phyloP scores from a whole-genome alignment of 495 filamentous ascomycete species.

The Aspergillus baeticus region DNA sequence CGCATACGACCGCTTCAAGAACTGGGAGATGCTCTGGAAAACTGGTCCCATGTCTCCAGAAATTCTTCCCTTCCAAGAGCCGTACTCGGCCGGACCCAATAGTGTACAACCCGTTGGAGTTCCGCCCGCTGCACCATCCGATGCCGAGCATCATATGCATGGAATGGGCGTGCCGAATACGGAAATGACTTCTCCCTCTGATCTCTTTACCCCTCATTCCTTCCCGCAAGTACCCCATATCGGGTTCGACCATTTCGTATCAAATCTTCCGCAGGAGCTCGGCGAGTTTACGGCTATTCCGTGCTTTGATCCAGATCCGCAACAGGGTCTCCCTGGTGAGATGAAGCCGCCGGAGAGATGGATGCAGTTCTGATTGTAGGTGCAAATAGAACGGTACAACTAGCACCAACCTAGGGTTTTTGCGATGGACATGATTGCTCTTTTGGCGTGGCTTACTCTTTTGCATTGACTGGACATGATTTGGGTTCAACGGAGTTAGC shows the following conservation, averaged over 20 bases:
- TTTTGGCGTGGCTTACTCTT: background rate
- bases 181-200: conserved; percentile 26
- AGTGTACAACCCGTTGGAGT: conserved; percentile 23
- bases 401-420: no score
- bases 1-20: conserved; percentile 51
- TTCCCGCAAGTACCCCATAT: conserved; percentile 40
- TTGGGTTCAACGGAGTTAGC: background rate
- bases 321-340: conserved; percentile 25
- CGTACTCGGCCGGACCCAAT: conserved; percentile 16
- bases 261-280: conserved; percentile 47
- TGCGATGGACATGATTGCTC: no score
- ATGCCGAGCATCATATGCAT: conserved; percentile 17
- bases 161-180: conserved; percentile 23
- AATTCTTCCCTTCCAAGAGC: conserved; percentile 23
- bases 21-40: conserved; percentile 54
- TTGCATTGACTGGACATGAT: conserved; percentile 8
- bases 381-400: no score
- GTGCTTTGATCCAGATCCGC: conserved; percentile 43
- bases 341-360: conserved; percentile 33
- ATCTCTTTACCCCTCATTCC: conserved; percentile 32
- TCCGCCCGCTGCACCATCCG: conserved; percentile 20
- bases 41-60: conserved; percentile 43
- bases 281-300: conserved; percentile 49
- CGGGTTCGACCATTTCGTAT: conserved; percentile 47
- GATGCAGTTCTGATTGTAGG: conserved; percentile 30